Evolutionary conservation across 768 basidiomycete species (phyloP).

Genomic region (Hericium coralloides): DNA sequence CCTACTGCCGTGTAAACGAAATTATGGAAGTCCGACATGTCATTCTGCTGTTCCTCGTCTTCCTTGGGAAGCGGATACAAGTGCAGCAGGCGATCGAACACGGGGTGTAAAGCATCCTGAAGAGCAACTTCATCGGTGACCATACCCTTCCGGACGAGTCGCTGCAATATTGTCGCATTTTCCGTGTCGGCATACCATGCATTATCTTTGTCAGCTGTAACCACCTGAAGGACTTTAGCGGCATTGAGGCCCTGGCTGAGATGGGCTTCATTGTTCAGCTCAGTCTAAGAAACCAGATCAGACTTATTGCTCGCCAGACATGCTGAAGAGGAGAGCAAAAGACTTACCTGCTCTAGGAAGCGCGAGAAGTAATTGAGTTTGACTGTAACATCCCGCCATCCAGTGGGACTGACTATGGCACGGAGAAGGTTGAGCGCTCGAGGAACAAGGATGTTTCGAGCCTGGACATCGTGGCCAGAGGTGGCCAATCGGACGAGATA

Average conservation of each 20-base stretch:
- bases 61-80: constrained; percentile 72
- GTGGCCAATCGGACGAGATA: constrained; percentile 91
- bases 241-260: constrained; percentile 67
- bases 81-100: constrained; percentile 73
- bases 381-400: constrained; percentile 88
- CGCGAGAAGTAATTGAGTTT: constrained; percentile 87
- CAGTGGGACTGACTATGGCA: constrained; percentile 69
- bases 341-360: constrained; percentile 67
- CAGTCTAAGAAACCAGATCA: constrained; percentile 39
- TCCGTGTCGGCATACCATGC: constrained; percentile 57
- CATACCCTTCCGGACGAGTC: constrained; percentile 82
- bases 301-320: not conserved
- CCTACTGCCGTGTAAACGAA: constrained; percentile 68
- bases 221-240: constrained; percentile 82
- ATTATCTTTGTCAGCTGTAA: constrained; percentile 75
- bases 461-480: constrained; percentile 45
- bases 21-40: constrained; percentile 66
- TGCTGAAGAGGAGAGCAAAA: not conserved
- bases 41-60: constrained; percentile 59
- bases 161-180: constrained; percentile 67
- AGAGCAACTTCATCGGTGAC: constrained; percentile 69
- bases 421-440: constrained; percentile 62
- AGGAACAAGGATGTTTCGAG: constrained; percentile 39
- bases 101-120: constrained; percentile 73
- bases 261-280: constrained; percentile 57